Base-by-base conservation (phyloP, 2,329 filamentous ascomycete genomes). In the Achaetomium macrosporum region DNA sequence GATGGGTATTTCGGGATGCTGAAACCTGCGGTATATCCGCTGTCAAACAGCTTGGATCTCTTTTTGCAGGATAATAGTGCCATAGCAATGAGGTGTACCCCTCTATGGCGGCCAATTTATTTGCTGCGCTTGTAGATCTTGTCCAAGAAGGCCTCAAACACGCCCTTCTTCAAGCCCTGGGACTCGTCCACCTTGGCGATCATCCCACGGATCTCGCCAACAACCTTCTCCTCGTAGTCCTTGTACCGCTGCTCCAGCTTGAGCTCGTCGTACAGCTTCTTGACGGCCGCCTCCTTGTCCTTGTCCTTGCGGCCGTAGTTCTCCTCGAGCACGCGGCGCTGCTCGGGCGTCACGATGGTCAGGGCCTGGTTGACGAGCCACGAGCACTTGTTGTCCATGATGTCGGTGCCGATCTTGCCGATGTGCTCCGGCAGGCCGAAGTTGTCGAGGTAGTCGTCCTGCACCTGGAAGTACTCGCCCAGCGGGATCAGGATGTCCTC, bases 121-220 rank as follows among this genome's bases (percentile, higher is more conserved):
- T 96, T 97, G 81, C 83, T 93, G 68, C 93, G 82, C 84, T 96
- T 96, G 82, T 97, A 97, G 68, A 99, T 97, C 82, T 99, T 99
- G 71, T 78, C 77, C 60, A 99, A 76, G 79, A 97, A 99, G 42
- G 82, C 80, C 64, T 95, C 87, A 62, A 97, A 96, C 39, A 97
- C 82, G 55, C 78, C 81, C 80, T 89, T 93, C 81, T 95, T 96
- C 66, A 99, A 73, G 15, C 93, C 93, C 59, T 87, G 81, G 57
- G 79, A 84, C 79, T 96, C 91, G 66, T 99, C 90, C 48, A 97
- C 76, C 56, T 83, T 74, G 19, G 77, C 79, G 65, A 99, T 96
- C 76, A 85, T 81, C 55, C 77, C 71, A 64, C 80, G 80, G 62
- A 99, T 81, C 68, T 93, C 87, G n/a, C 73, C 74, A 20, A 96